These are phyloP conservation scores for Alectoria sarmentosa DNA, from an alignment of 495 filamentous ascomycete genomes.

Conservation along the genomic window DNA sequence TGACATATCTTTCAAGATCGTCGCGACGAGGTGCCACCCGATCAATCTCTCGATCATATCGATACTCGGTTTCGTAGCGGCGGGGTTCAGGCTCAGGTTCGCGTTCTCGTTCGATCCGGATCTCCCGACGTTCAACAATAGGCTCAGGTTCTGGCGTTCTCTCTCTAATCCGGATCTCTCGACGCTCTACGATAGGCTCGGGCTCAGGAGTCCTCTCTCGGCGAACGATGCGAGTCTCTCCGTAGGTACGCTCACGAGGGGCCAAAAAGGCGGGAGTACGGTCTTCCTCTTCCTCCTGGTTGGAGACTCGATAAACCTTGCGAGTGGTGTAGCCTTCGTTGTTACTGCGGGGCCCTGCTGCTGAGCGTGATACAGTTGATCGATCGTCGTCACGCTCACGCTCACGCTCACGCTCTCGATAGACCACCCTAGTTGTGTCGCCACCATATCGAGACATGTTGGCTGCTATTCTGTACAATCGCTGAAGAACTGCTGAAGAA, in stretches of 20 bases:
- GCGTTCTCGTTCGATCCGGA: conserved; percentile 29
- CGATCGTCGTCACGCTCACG: not conserved
- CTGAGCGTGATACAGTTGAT: not conserved
- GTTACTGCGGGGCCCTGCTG: not conserved
- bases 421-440: not conserved
- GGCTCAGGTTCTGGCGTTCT: conserved; percentile 49
- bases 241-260: conserved; percentile 3
- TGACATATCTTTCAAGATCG: conserved; percentile 55
- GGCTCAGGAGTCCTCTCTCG: conserved; percentile 44
- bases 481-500: too few relatives aligned
- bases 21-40: conserved; percentile 25
- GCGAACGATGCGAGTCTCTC: conserved; percentile 20
- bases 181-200: conserved; percentile 38
- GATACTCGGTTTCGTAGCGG: conserved; percentile 35
- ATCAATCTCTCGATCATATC: conserved; percentile 52
- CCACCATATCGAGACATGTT: conserved; percentile 1
- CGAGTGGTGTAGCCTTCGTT: conserved; percentile 4
- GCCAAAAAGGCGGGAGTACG: not conserved
- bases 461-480: not conserved
- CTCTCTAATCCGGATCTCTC: conserved; percentile 28
- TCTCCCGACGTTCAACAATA: conserved; percentile 33
- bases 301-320: not conserved
- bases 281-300: conserved; percentile 4
- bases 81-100: conserved; percentile 46
- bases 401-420: not conserved